Evolutionary conservation across 78 protist genomes (phyloP).

Genomic region (Bodo saltans): DNA sequence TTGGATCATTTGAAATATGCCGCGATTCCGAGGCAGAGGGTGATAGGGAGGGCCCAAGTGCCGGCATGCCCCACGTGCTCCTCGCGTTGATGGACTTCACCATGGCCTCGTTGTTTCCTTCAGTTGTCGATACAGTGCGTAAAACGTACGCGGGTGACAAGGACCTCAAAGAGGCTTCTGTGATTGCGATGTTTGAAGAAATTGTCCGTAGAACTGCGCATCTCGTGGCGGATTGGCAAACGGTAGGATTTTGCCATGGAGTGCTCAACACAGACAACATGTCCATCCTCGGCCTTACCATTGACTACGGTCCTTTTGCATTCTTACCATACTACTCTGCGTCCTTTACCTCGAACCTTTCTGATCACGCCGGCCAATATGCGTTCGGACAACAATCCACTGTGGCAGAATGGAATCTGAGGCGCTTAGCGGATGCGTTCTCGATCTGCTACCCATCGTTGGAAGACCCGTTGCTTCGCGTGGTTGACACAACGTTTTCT

Average conservation of each 20-base stretch:
- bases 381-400: constrained; percentile 34
- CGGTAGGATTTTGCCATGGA: constrained; percentile 62
- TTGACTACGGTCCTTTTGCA: constrained; percentile 85
- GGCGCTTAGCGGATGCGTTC: neutral
- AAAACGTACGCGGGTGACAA: too few species aligned
- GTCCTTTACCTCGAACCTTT: constrained; percentile 17
- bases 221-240: constrained; percentile 66
- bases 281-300: constrained; percentile 60
- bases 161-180: too few species aligned
- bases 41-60: too few species aligned
- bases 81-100: too few species aligned
- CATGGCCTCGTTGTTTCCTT: too few species aligned
- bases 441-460: too few species aligned
- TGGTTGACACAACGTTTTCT: too few species aligned
- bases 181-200: neutral
- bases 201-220: constrained; percentile 52
- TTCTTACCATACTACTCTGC: constrained; percentile 40
- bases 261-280: constrained; percentile 82
- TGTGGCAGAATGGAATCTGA: constrained; percentile 38
- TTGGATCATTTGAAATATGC: too few species aligned
- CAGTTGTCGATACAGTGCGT: too few species aligned
- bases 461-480: too few species aligned
- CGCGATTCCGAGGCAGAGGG: too few species aligned
- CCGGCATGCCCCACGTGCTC: too few species aligned
- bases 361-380: constrained; percentile 50